Base-by-base conservation (phyloP, 2,329 filamentous ascomycete species). In the Neoascochyta sp. region DNA sequence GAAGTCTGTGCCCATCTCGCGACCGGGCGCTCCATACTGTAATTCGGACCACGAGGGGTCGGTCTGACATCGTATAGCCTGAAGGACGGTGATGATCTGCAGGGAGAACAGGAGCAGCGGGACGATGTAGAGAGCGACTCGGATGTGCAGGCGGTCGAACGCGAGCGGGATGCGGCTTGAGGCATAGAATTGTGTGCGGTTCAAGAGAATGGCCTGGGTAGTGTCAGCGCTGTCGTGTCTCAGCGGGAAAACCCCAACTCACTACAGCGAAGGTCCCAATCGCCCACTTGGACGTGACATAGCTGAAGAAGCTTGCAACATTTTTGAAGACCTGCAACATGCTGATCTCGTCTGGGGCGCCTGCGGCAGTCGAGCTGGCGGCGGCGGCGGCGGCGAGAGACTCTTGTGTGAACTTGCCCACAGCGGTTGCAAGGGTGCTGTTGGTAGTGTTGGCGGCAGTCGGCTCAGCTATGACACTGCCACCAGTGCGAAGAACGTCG, bases 111-210 rank as follows among this genome's bases (percentile, higher is more conserved):
- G 34, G 20, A 55, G 22, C 14, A 55, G 40, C 1, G 59, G 59
- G 15, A 45, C 36, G 13, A 61, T 41, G 41, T 63, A 62, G 12
- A 63, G 47, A 7, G 49, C 43, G 29, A 61, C 26, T 20, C 59
- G 55, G 13, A 62, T 28, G 75, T 54, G 32, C 19, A 80, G 75
- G 79, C 86, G 90, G 32, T 75, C 75, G 3, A 96, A 71, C 7
- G 76, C 75, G n/a, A 95, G 70, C 30, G 85, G 80, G 30, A 89
- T 77, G 40, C 92, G 75, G 9, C 87, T 90, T 0, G 89, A 90
- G 22, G 88, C 90, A 63, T 95, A 96, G 48, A 96, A 92, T 36
- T 89, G 82, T 5, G 92, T 93, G 34, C 92, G 80, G 59, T 96
- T 96, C 14, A 96, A 71, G 35, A 95, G 68, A 36, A 96, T 77